These are phyloP conservation scores for Calonectria pseudoreteaudii DNA, from an alignment of 2,329 filamentous ascomycete species.

Conservation along the genomic window DNA sequence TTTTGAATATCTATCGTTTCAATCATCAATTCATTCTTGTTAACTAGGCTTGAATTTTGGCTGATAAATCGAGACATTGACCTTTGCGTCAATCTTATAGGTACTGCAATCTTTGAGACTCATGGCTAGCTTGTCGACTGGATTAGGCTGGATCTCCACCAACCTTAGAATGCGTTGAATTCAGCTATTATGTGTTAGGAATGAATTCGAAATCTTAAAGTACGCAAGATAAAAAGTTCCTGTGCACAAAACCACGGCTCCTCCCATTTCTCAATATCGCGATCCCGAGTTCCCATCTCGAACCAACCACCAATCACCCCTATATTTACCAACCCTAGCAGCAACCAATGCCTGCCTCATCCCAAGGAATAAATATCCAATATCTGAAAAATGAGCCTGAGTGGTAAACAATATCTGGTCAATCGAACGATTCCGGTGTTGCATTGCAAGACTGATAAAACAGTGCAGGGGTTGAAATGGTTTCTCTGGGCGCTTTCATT, in stretches of 20 bases:
- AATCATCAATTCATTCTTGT: neutral
- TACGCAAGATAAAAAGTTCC: neutral
- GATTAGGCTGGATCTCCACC: neutral
- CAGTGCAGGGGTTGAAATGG: neutral
- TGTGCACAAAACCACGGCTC: neutral
- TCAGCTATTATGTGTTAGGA: neutral
- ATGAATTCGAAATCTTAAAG: neutral
- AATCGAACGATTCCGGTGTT: neutral
- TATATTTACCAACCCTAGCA: neutral
- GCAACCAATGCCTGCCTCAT: neutral
- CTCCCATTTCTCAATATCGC: neutral
- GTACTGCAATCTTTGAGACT: neutral
- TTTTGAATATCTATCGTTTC: no score
- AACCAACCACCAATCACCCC: neutral
- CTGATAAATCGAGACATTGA: no score
- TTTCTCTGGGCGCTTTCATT: neutral
- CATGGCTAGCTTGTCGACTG: no score
- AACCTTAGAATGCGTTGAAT: neutral
- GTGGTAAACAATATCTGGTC: neutral
- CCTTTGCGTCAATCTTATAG: no score
- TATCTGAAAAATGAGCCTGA: neutral
- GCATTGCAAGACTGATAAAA: neutral
- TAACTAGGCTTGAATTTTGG: no score
- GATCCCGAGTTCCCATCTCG: neutral
- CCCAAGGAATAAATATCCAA: no score